Evolutionary conservation across 805 yeast species (phyloP).

Genomic region (Sungouiella blattae): DNA sequence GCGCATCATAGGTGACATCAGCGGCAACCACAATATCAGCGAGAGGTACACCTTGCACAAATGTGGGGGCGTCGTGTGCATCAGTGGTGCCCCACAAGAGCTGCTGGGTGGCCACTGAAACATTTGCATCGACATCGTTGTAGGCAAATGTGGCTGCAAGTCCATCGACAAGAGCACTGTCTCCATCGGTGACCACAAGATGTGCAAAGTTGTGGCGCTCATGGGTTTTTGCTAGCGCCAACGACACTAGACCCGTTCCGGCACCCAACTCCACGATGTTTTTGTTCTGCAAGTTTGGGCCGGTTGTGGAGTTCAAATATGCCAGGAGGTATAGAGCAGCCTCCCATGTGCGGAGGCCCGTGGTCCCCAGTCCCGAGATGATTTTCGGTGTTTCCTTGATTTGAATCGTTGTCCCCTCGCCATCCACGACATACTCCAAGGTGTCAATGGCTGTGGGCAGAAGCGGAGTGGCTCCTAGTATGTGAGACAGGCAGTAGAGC

Average conservation of each 20-base stretch:
- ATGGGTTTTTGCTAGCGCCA: slow-evolving; percentile 36
- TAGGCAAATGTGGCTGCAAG: slow-evolving; percentile 41
- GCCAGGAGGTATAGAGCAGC: slow-evolving; percentile 71
- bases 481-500: slow-evolving; percentile 26
- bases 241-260: slow-evolving; percentile 82
- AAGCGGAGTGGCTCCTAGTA: slow-evolving; percentile 30
- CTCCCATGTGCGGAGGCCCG: slow-evolving; percentile 93
- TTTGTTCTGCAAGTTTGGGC: slow-evolving; percentile 12
- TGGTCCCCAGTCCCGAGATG: slow-evolving; percentile 74
- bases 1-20: slow-evolving; percentile 81
- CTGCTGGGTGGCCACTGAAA: slow-evolving; percentile 24
- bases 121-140: slow-evolving; percentile 34
- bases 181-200: slow-evolving; percentile 66
- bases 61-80: slow-evolving; percentile 30
- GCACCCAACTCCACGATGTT: slow-evolving; percentile 73
- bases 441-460: slow-evolving; percentile 38
- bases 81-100: slow-evolving; percentile 56
- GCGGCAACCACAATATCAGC: slow-evolving; percentile 68
- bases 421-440: slow-evolving; percentile 25
- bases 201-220: slow-evolving; percentile 14
- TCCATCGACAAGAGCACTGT: slow-evolving; percentile 48
- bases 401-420: slow-evolving; percentile 16
- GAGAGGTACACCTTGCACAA: slow-evolving; percentile 28
- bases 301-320: slow-evolving; percentile 31
- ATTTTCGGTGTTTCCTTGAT: slow-evolving; percentile 61